phyloP scores from a whole-genome alignment of 148 eudicot species.

The Arctostaphylos glauca region DNA sequence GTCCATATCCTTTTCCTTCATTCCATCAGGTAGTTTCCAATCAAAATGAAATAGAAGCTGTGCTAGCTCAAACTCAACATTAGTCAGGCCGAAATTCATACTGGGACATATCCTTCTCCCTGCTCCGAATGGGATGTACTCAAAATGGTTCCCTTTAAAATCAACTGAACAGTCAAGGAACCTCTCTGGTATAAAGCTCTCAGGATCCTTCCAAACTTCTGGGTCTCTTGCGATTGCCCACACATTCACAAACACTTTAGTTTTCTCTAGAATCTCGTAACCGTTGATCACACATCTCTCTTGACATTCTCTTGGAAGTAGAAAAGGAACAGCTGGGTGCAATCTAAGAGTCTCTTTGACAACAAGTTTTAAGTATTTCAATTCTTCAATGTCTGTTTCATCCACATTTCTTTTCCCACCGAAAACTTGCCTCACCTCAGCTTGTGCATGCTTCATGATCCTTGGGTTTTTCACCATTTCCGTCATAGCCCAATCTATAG shows the following conservation, averaged over 20 bases:
- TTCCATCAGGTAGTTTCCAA: conserved; percentile 23
- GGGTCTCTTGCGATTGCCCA: conserved; percentile 36
- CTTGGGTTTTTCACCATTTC: conserved; percentile 37
- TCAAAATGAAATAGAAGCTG: conserved; percentile 29
- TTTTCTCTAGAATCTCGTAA: conserved; percentile 23
- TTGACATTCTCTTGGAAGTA: conserved; percentile 29
- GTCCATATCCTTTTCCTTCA: conserved; percentile 19
- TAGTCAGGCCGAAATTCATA: conserved; percentile 23
- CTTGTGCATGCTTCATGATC: conserved; percentile 33
- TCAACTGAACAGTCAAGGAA: too few species aligned
- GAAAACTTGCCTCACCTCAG: conserved; percentile 28
- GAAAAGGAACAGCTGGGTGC: conserved; percentile 27
- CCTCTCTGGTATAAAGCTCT: conserved; percentile 17
- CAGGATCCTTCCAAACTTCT: conserved; percentile 25
- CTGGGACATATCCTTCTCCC: conserved; percentile 40
- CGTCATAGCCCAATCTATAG: conserved; percentile 36
- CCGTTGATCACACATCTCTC: conserved; percentile 25
- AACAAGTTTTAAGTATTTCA: conserved; percentile 24
- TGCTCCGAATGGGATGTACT: conserved; percentile 18
- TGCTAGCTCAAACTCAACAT: conserved; percentile 30
- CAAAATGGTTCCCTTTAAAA: too few species aligned
- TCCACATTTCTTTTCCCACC: too few species aligned
- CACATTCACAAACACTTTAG: conserved; percentile 25
- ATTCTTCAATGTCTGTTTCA: conserved; percentile 16
- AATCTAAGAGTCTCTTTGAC: too few species aligned